Conservation (phyloP, 2,329 filamentous ascomycete species). For the Rhynchosporium agropyri region DNA sequence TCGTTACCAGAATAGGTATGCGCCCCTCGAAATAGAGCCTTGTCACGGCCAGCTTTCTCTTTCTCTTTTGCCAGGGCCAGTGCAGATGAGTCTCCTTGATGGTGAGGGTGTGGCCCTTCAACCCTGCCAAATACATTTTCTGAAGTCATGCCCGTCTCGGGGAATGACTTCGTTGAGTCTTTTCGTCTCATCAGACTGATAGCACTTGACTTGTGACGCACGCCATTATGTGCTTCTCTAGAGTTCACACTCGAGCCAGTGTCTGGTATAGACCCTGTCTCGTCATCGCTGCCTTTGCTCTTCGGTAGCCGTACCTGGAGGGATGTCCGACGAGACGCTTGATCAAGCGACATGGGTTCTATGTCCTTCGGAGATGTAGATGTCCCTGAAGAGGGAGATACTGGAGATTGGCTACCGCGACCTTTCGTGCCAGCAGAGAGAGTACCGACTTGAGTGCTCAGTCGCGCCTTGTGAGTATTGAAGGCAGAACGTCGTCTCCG, state of each 20-base stretch:
- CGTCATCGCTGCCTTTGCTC: conserved; percentile 39
- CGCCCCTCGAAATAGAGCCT: conserved; percentile 58
- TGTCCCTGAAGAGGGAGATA: conserved; percentile 31
- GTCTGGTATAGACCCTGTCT: conserved; percentile 37
- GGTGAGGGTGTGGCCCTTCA: conserved; percentile 50
- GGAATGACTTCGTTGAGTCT: conserved; percentile 60
- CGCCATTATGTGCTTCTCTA: conserved; percentile 45
- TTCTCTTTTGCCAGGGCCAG: conserved; percentile 44
- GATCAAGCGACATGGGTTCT: conserved; percentile 21
- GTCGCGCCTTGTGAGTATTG: conserved; percentile 54
- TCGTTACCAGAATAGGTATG: conserved; percentile 87
- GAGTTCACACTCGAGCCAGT: conserved; percentile 40
- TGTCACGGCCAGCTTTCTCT: conserved; percentile 43
- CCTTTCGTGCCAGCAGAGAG: conserved; percentile 29
- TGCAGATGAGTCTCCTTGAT: conserved; percentile 42
- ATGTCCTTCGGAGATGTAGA: conserved; percentile 35
- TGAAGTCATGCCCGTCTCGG: conserved; percentile 67
- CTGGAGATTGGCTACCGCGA: conserved; percentile 27
- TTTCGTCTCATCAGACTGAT: conserved; percentile 62
- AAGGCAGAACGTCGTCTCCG: conserved; percentile 55
- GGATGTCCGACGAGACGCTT: conserved; percentile 28
- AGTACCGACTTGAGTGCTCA: conserved; percentile 41
- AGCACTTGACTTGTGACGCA: conserved; percentile 62
- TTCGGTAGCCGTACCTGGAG: conserved; percentile 20
- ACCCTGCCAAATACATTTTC: conserved; percentile 67